phyloP scores from a whole-genome alignment of 2,329 filamentous ascomycete species.

The Didymella pinodella region DNA sequence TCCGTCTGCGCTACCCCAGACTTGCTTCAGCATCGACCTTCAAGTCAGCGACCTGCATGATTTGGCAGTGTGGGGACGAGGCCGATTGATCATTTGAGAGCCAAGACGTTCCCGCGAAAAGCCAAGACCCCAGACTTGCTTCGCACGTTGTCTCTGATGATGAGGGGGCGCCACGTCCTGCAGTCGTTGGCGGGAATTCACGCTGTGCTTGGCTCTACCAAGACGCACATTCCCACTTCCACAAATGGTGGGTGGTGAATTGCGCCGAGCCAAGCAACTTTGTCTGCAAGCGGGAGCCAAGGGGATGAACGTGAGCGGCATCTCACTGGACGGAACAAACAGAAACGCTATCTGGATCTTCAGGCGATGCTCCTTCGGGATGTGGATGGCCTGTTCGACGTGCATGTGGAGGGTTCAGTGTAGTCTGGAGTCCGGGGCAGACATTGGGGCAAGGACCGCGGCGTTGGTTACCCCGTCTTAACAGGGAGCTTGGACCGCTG shows the following conservation, averaged over 20 bases:
- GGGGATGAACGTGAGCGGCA: conserved; percentile 9
- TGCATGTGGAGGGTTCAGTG: conserved; percentile 26
- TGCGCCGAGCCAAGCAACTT: conserved; percentile 23
- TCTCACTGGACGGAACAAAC: conserved; percentile 25
- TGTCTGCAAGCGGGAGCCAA: conserved; percentile 20
- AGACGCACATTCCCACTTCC: conserved; percentile 24
- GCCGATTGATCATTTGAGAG: background rate
- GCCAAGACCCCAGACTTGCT: conserved; percentile 18
- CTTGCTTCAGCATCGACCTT: conserved; percentile 7
- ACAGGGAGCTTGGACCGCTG: conserved; percentile 34
- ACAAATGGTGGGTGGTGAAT: conserved; percentile 18
- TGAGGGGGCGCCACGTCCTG: conserved; percentile 14
- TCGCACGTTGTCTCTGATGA: conserved; percentile 13
- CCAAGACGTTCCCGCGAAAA: conserved; percentile 7
- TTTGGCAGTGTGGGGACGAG: conserved; percentile 3
- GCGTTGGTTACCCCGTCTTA: conserved; percentile 36
- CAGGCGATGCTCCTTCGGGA: conserved; percentile 16
- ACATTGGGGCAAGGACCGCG: conserved; percentile 27
- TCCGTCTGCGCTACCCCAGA: conserved; percentile 16
- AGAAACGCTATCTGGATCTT: conserved; percentile 18
- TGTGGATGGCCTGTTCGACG: conserved; percentile 14
- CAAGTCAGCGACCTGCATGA: conserved; percentile 3
- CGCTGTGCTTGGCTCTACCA: conserved; percentile 25
- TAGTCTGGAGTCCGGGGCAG: conserved; percentile 23
- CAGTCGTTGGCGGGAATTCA: conserved; percentile 21